phyloP scores from a whole-genome alignment of 2,329 filamentous ascomycete species.

The Beauveria brongniartii region DNA sequence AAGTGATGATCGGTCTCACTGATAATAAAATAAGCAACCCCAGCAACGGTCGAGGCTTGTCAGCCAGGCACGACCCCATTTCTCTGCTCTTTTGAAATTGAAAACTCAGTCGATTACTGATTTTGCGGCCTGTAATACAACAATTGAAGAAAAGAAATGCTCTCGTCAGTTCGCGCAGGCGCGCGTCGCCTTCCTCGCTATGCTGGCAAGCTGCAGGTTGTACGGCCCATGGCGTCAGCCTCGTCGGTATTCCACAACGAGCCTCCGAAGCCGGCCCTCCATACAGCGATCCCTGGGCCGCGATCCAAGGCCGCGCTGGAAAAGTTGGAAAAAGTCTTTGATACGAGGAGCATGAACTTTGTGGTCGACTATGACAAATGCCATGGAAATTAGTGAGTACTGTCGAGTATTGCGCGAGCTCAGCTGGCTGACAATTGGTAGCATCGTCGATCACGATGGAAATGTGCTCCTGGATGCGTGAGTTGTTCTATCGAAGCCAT shows the following conservation, averaged over 20 bases:
- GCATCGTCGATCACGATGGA: constrained; percentile 60
- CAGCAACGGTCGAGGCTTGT: background rate
- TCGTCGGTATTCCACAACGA: constrained; percentile 39
- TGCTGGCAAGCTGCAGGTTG: background rate
- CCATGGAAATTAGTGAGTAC: constrained; percentile 60
- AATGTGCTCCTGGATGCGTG: constrained; percentile 65
- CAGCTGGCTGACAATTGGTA: background rate
- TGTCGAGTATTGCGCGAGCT: background rate
- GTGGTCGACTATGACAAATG: constrained; percentile 67
- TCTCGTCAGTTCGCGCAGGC: constrained; percentile 5
- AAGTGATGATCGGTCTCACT: background rate
- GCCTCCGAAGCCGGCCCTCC: constrained; percentile 43
- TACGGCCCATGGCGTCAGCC: constrained; percentile 14
- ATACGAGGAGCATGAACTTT: constrained; percentile 81
- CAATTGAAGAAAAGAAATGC: background rate
- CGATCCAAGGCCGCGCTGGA: constrained; percentile 60
- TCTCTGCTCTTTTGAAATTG: background rate
- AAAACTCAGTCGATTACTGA: background rate
- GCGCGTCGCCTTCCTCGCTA: constrained; percentile 1
- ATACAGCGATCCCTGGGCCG: constrained; percentile 65
- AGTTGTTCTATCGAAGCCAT: constrained; percentile 18
- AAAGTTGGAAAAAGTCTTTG: constrained; percentile 71
- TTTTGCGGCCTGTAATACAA: background rate
- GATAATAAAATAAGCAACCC: constrained; percentile 1
- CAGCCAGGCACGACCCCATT: background rate